These are phyloP conservation scores for Penicillium freii DNA, from an alignment of 2,329 filamentous ascomycete genomes.

Conservation along the genomic window DNA sequence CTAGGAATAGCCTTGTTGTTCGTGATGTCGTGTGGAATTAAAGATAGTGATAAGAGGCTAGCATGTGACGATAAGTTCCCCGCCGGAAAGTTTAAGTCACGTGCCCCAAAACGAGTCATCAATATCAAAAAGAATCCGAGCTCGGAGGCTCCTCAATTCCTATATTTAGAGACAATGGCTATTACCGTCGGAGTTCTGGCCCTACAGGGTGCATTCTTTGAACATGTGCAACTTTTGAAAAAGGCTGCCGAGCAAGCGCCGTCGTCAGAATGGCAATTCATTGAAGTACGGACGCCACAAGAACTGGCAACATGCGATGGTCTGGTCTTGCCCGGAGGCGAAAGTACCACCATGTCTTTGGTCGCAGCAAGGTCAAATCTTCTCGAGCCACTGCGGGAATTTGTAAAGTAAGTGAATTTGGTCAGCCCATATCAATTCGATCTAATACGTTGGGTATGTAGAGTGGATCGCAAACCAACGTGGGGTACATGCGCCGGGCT, in stretches of 20 bases:
- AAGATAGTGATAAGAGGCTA: neutral
- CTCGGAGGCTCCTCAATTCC: neutral
- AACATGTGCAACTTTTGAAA: slow-evolving; percentile 76
- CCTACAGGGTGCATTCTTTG: slow-evolving; percentile 88
- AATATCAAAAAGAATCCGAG: neutral
- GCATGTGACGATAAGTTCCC: slow-evolving; percentile 18
- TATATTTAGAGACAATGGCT: slow-evolving; percentile 24
- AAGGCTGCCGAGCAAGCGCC: slow-evolving; percentile 54
- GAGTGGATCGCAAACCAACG: slow-evolving; percentile 72
- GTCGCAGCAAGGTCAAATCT: slow-evolving; percentile 79
- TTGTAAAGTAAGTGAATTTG: slow-evolving; percentile 70
- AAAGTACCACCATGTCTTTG: slow-evolving; percentile 89
- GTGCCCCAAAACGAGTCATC: slow-evolving; percentile 18
- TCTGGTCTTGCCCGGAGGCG: slow-evolving; percentile 87
- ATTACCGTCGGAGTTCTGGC: slow-evolving; percentile 65
- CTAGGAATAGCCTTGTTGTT: neutral
- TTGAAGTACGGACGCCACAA: slow-evolving; percentile 73
- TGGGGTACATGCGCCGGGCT: slow-evolving; percentile 97
- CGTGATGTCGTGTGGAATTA: neutral
- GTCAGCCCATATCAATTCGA: neutral
- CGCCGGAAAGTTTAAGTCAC: slow-evolving; percentile 18
- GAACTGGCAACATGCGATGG: slow-evolving; percentile 74
- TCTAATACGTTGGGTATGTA: slow-evolving; percentile 39
- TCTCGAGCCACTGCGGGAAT: slow-evolving; percentile 78
- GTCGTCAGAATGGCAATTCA: slow-evolving; percentile 56